Conservation (phyloP, 495 filamentous ascomycete species). For the Cairneyella variabilis region DNA sequence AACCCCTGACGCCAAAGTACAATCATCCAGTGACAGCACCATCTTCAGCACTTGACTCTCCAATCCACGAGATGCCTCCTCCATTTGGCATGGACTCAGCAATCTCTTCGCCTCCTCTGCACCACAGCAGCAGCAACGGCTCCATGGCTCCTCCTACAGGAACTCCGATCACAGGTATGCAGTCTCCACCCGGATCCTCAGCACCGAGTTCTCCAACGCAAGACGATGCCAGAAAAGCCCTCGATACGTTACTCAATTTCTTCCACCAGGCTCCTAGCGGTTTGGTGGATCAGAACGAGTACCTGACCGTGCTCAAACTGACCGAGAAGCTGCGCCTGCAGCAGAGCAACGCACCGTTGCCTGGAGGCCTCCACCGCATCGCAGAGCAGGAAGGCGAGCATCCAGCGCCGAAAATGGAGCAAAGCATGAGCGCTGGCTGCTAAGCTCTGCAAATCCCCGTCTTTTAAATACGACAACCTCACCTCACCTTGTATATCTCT, state of each 20-base stretch:
- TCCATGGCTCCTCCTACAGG: constrained; percentile 43
- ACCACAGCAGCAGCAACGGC: constrained; percentile 50
- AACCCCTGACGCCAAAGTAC: constrained; percentile 64
- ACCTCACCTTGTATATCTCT: constrained; percentile 17
- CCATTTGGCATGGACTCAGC: constrained; percentile 50
- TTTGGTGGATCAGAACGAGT: constrained; percentile 77
- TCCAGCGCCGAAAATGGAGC: constrained; percentile 44
- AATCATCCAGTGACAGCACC: constrained; percentile 51
- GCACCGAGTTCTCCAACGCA: constrained; percentile 70
- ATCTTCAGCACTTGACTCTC: constrained; percentile 66
- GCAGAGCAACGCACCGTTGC: constrained; percentile 48
- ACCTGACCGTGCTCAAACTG: constrained; percentile 74
- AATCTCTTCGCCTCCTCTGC: constrained; percentile 45
- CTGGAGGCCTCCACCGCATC: constrained; percentile 67
- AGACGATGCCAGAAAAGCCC: constrained; percentile 81
- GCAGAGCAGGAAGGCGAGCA: constrained; percentile 54
- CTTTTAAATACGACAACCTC: neutral
- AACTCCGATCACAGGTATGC: constrained; percentile 36
- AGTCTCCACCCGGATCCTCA: constrained; percentile 36
- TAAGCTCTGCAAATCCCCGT: constrained; percentile 4
- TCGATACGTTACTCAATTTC: constrained; percentile 83
- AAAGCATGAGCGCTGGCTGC: constrained; percentile 36
- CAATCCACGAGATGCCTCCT: constrained; percentile 54
- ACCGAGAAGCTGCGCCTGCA: constrained; percentile 83
- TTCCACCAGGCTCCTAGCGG: constrained; percentile 69